These are phyloP conservation scores for Pseudocercospora ulei DNA, from an alignment of 2,329 filamentous ascomycete species.

Conservation along the genomic window DNA sequence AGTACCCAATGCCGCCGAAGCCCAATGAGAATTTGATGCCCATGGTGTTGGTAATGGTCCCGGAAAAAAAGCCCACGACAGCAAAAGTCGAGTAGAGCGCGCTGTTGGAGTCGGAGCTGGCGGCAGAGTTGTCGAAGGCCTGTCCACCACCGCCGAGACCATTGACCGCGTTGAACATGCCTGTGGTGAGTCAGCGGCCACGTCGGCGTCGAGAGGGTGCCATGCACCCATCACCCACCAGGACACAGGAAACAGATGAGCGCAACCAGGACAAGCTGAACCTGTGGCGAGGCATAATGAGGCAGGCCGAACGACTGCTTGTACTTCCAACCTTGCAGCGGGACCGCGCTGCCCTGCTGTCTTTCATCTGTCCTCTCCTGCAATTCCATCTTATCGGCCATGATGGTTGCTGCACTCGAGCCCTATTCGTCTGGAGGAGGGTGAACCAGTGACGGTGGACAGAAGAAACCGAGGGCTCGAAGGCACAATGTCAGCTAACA, in stretches of 20 bases:
- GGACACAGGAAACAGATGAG: constrained; percentile 47
- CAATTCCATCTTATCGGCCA: constrained; percentile 5
- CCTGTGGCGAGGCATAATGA: constrained; percentile 43
- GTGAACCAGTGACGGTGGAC: not conserved
- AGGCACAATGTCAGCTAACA: not conserved
- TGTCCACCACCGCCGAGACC: constrained; percentile 44
- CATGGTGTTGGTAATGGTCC: constrained; percentile 64
- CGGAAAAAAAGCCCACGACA: constrained; percentile 54
- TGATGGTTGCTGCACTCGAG: not conserved
- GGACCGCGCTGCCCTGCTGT: not conserved
- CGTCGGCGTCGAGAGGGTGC: too few relatives aligned
- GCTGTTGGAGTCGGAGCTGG: constrained; percentile 55
- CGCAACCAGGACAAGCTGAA: constrained; percentile 42
- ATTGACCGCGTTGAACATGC: constrained; percentile 46
- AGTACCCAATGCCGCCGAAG: constrained; percentile 66
- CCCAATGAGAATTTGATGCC: constrained; percentile 59
- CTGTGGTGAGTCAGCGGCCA: constrained; percentile 5
- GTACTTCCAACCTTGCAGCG: constrained; percentile 40
- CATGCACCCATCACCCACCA: constrained; percentile 26
- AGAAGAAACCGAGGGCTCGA: not conserved
- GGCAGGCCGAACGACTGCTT: constrained; percentile 37
- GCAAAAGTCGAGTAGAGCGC: constrained; percentile 64
- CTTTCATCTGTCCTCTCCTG: not conserved
- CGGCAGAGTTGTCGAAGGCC: constrained; percentile 35
- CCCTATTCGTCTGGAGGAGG: too few relatives aligned